Evolutionary conservation across 495 filamentous ascomycete genomes (phyloP).

Genomic region (Glonium stellatum): DNA sequence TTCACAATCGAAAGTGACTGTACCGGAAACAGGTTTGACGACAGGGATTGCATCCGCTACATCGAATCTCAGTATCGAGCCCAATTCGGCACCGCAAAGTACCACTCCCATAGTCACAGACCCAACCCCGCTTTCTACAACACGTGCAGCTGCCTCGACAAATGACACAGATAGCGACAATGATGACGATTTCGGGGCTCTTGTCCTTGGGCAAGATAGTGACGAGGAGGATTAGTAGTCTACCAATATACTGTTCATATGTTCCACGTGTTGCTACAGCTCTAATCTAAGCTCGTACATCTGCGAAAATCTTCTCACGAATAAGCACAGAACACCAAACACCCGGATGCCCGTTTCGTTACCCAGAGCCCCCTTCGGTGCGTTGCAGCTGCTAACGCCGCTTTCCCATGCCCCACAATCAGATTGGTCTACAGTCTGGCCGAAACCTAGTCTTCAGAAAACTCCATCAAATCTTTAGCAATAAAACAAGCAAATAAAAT

Average conservation of each 20-base stretch:
- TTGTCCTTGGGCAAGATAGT: slow-evolving; percentile 26
- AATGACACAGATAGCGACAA: not conserved
- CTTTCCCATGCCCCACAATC: too few species aligned
- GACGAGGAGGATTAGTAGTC: slow-evolving; percentile 12
- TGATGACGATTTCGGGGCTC: slow-evolving; percentile 21
- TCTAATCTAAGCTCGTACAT: not conserved
- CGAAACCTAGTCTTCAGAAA: too few species aligned
- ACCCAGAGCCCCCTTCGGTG: too few species aligned
- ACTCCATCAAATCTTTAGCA: too few species aligned
- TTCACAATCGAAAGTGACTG: not conserved
- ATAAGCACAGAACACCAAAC: not conserved
- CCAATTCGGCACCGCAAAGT: not conserved
- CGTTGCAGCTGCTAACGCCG: too few species aligned
- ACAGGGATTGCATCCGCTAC: too few species aligned
- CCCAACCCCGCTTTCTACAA: too few species aligned
- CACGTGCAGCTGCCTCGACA: not conserved
- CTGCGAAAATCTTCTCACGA: not conserved
- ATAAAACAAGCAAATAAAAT: too few species aligned
- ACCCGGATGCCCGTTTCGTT: not conserved
- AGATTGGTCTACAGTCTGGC: too few species aligned
- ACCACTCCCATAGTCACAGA: not conserved
- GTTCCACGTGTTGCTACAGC: not conserved
- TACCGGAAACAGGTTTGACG: not conserved
- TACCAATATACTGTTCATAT: not conserved
- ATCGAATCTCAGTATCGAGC: too few species aligned